These are phyloP conservation scores for Nicotiana tabacum DNA, from an alignment of 257 asterid genomes.

Conservation along the genomic window DNA sequence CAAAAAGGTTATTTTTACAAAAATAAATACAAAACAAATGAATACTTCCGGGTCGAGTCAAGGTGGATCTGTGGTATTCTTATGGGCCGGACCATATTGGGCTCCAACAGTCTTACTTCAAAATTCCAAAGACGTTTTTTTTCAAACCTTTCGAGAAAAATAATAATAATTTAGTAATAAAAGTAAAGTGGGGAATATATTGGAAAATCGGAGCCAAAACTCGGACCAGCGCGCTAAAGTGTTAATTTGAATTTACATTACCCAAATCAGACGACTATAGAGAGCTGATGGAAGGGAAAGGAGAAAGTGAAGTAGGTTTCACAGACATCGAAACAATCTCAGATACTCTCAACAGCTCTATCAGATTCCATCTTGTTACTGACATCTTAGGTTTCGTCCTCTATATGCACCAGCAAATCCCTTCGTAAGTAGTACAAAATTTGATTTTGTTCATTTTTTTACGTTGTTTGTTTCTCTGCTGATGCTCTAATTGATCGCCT, in stretches of 20 bases:
- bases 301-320: constrained; percentile 52
- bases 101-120: no score
- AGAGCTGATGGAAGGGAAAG: constrained; percentile 38
- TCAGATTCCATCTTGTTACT: constrained; percentile 59
- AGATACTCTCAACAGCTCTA: constrained; percentile 48
- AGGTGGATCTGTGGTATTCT: no score
- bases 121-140: no score
- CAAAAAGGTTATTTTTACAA: no score
- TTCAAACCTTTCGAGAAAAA: no score
- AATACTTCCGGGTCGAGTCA: no score
- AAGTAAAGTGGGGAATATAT: no score
- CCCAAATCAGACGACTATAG: no score
- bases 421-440: constrained; percentile 43
- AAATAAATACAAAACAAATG: no score
- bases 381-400: constrained; percentile 75
- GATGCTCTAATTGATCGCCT: not conserved
- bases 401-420: constrained; percentile 96
- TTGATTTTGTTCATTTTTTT: not conserved
- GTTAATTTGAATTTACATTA: no score
- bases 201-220: not conserved
- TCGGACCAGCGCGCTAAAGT: constrained; percentile 18
- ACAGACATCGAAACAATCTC: constrained; percentile 41
- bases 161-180: no score
- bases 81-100: no score
- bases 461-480: not conserved